Evolutionary conservation across 164 flowering plant species (phyloP).

Genomic region (Litsea cubeba): DNA sequence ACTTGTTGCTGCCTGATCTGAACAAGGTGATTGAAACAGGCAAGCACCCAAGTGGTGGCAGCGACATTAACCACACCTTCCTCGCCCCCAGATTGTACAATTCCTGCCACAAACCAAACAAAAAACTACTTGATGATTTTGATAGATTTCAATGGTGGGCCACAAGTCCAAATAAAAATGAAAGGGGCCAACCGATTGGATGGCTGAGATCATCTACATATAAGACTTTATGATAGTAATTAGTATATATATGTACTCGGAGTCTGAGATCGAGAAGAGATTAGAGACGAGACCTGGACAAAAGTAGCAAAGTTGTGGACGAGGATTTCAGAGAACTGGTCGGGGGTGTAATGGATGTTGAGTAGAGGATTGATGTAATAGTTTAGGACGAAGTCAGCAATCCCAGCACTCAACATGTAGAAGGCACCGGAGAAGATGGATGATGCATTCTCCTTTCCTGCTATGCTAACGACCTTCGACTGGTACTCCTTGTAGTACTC

Average conservation of each 20-base stretch:
- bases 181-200: neutral
- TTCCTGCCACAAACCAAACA: conserved; percentile 33
- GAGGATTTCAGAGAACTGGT: conserved; percentile 62
- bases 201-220: neutral
- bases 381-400: conserved; percentile 69
- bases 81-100: conserved; percentile 62
- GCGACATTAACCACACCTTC: conserved; percentile 65
- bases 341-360: conserved; percentile 36
- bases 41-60: conserved; percentile 85
- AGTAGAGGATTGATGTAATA: conserved; percentile 48
- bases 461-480: conserved; percentile 37
- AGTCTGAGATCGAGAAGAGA: neutral
- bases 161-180: neutral
- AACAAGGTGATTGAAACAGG: conserved; percentile 79
- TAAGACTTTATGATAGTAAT: neutral
- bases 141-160: neutral
- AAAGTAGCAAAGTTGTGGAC: conserved; percentile 48
- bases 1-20: conserved; percentile 53
- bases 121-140: neutral
- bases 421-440: conserved; percentile 51
- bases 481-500: conserved; percentile 69
- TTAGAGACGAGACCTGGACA: conserved; percentile 42
- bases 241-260: neutral
- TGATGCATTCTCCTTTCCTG: conserved; percentile 48
- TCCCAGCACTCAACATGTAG: conserved; percentile 78